Percentiles rank a stretch among this genome's conserved stretches.
Conservation (phyloP, 2,329 filamentous ascomycete genomes). For the Herpomyces periplanetae region DNA sequence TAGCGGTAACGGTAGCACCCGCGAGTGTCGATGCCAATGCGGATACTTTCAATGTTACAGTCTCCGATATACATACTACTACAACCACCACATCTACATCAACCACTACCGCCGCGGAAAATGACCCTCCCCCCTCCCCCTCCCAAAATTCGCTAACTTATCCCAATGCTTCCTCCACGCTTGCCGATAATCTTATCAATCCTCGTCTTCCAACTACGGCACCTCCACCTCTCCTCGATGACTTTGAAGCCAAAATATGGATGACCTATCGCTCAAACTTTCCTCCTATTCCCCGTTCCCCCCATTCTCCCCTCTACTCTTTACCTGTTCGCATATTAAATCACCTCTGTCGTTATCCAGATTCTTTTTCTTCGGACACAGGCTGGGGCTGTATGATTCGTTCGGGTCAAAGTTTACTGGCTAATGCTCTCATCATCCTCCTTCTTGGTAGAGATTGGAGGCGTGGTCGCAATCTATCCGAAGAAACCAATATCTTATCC, state of each 20-base stretch:
- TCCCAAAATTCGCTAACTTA: too few relatives aligned
- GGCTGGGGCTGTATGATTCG: conserved; percentile 98
- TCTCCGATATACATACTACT: too few relatives aligned
- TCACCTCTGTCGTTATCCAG: conserved; percentile 32
- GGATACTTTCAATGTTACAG: too few relatives aligned
- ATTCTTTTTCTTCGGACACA: conserved; percentile 60
- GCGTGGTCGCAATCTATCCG: conserved; percentile 14
- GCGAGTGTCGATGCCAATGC: too few relatives aligned
- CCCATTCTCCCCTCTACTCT: conserved; percentile 27
- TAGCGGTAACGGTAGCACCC: conserved; percentile 2
- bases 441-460: conserved; percentile 57
- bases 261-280: conserved; percentile 85
- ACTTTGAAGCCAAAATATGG: conserved; percentile 78
- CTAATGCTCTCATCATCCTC: conserved; percentile 36
- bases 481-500: conserved; percentile 30
- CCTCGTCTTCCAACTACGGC: too few relatives aligned
- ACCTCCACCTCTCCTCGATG: conserved; percentile 46
- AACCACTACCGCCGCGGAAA: conserved; percentile 5
- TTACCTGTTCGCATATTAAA: conserved; percentile 48
- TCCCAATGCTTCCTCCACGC: too few relatives aligned
- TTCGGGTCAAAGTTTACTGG: conserved; percentile 65
- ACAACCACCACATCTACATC: conserved; percentile 2
- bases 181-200: too few relatives aligned
- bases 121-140: too few relatives aligned
- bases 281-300: conserved; percentile 33